Evolutionary conservation across 805 yeast species (phyloP).

Genomic region (Yarrowia porcina): DNA sequence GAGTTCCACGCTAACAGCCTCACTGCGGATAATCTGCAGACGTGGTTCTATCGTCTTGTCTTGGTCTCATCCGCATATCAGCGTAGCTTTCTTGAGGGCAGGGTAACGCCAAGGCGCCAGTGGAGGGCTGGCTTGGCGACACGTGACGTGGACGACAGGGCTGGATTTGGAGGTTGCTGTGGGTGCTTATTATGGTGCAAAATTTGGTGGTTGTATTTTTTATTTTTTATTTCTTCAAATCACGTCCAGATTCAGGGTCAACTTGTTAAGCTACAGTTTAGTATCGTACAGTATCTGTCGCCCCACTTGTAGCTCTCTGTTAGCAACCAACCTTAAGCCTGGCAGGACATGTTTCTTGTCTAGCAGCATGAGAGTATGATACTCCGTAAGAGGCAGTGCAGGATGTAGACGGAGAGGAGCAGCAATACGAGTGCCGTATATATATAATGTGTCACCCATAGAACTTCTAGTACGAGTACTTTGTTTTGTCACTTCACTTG

Average conservation of each 20-base stretch:
- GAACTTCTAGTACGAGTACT: no score
- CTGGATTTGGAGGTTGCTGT: no score
- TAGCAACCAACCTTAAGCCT: background rate
- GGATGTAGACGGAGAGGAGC: background rate
- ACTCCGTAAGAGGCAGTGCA: background rate
- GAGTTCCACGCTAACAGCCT: no score
- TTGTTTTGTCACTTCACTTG: no score
- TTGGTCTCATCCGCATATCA: background rate
- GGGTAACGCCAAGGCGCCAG: conserved; percentile 20
- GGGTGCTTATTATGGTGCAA: no score
- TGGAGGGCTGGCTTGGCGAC: background rate
- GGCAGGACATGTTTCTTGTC: background rate
- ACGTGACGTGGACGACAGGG: background rate
- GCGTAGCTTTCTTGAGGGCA: background rate
- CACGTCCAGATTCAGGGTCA: background rate
- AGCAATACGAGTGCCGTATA: background rate
- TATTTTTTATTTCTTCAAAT: no score
- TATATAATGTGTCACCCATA: background rate
- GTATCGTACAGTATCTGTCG: background rate
- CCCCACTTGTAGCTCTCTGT: background rate
- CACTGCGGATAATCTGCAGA: background rate
- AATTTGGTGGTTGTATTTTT: no score
- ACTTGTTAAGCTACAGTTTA: no score
- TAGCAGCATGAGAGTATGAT: no score
- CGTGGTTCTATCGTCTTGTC: background rate